Conservation (phyloP, 176 grass and related monocot genomes). For the Metroxylon sagu region DNA sequence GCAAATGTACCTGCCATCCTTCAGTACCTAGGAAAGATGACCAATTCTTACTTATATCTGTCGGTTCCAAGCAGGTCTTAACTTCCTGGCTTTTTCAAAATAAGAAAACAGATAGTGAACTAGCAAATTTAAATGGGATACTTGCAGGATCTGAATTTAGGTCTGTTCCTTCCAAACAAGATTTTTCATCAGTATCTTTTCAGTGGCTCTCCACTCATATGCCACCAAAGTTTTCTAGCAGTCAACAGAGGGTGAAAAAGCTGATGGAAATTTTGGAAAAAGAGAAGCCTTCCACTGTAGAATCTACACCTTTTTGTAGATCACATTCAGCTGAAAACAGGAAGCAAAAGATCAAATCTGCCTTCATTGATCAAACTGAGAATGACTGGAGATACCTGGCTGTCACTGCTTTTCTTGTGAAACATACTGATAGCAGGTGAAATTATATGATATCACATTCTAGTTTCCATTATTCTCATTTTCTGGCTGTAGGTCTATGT, state of each 20-base stretch:
- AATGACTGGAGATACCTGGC: conserved; percentile 99
- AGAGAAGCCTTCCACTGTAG: conserved; percentile 14
- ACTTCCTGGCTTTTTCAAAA: conserved; percentile 81
- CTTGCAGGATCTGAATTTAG: conserved; percentile 24
- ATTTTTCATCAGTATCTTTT: conserved; percentile 41
- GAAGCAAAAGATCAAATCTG: conserved; percentile 10
- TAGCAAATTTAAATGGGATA: conserved; percentile 4
- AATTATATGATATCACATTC: neutral
- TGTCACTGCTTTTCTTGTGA: conserved; percentile 89
- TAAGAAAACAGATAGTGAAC: conserved; percentile 9
- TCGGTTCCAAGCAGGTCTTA: conserved; percentile 91
- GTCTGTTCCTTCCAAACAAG: conserved; percentile 8
- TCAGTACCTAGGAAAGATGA: conserved; percentile 21
- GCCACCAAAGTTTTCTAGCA: conserved; percentile 45
- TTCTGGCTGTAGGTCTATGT: too few relatives aligned
- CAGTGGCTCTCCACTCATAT: conserved; percentile 88
- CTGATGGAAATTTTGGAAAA: conserved; percentile 21
- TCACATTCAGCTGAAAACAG: neutral
- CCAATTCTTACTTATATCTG: conserved; percentile 68
- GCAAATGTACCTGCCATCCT: conserved; percentile 11
- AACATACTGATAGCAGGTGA: conserved; percentile 49
- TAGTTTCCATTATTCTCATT: too few relatives aligned
- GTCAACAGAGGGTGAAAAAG: conserved; percentile 14
- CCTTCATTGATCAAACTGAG: conserved; percentile 42
- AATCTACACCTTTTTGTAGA: conserved; percentile 3